Conservation (phyloP, 305 asterid species). For the Stenogyne calaminthoides region DNA sequence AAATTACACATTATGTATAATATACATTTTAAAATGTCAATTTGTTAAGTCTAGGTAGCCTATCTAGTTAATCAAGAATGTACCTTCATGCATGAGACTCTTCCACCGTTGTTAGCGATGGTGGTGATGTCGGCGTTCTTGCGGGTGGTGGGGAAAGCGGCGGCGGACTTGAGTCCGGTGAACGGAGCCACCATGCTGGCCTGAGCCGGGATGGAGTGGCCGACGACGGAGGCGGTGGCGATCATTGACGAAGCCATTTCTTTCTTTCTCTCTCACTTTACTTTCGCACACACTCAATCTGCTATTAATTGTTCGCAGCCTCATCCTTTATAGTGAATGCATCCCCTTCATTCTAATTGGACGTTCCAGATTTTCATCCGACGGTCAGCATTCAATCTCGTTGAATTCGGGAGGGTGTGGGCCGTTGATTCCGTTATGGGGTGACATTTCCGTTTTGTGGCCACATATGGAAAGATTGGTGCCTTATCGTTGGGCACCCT, state of each 20-base stretch:
- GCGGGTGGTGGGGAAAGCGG: conserved; percentile 46
- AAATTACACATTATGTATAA: too few relatives aligned
- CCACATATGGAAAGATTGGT: conserved; percentile 35
- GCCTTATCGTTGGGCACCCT: conserved; percentile 37
- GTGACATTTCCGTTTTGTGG: conserved; percentile 25
- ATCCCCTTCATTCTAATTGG: conserved; percentile 21
- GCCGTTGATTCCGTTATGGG: conserved; percentile 20
- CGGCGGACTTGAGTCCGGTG: conserved; percentile 43
- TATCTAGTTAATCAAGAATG: not conserved
- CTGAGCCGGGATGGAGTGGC: conserved; percentile 43
- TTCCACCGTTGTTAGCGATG: conserved; percentile 47
- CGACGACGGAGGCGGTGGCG: conserved; percentile 36
- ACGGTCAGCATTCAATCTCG: conserved; percentile 11
- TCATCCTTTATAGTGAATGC: conserved; percentile 35
- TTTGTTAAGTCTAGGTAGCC: too few relatives aligned
- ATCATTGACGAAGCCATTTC: conserved; percentile 48
- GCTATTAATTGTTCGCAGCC: not conserved
- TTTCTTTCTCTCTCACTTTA: not conserved
- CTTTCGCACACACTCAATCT: not conserved
- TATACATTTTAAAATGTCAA: too few relatives aligned
- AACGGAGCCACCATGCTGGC: conserved; percentile 58
- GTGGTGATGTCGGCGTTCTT: conserved; percentile 43
- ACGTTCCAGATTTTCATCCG: conserved; percentile 17
- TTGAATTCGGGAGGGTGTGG: not conserved
- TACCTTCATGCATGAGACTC: conserved; percentile 55